Percentiles rank a stretch among this genome's conserved stretches.
Conservation (phyloP, 1,284 basidiomycete species). For the Pascua guehoae region DNA sequence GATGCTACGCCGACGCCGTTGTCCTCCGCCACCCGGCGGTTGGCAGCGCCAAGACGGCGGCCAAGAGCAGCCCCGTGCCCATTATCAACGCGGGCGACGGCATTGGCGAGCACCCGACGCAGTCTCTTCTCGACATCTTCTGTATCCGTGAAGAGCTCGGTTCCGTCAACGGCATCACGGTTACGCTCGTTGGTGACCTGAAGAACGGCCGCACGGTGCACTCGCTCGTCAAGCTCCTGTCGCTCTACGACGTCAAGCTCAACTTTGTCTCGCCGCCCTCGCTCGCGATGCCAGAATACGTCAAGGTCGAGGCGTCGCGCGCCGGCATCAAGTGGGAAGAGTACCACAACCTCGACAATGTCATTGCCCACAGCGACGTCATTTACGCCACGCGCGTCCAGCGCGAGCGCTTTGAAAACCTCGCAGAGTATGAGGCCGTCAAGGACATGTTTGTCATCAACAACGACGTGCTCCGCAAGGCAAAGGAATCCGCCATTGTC, state of each 20-base stretch:
- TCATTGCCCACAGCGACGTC: conserved; percentile 90
- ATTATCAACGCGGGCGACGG: conserved; percentile 97
- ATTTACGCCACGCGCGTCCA: conserved; percentile 95
- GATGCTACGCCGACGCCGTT: conserved; percentile 93
- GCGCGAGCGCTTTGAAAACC: conserved; percentile 84
- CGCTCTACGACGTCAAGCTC: conserved; percentile 83
- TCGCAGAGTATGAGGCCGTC: conserved; percentile 81
- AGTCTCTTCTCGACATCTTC: conserved; percentile 90
- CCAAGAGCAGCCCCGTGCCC: conserved; percentile 92
- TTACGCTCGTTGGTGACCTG: conserved; percentile 91
- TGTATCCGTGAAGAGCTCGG: conserved; percentile 98
- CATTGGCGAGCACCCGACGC: conserved; percentile 95
- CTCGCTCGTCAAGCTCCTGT: conserved; percentile 87
- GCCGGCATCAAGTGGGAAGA: conserved; percentile 76
- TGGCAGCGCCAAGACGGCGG: conserved; percentile 83
- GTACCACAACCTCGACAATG: conserved; percentile 82
- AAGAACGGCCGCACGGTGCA: conserved; percentile 99
- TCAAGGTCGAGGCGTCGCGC: conserved; percentile 76
- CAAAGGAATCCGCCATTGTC: conserved; percentile 95
- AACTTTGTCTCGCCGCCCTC: conserved; percentile 92
- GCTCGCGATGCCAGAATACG: conserved; percentile 85
- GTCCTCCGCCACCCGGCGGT: conserved; percentile 92
- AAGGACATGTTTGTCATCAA: conserved; percentile 92
- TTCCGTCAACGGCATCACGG: conserved; percentile 92
- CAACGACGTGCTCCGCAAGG: conserved; percentile 83